These are phyloP conservation scores for Kodamaea derodonti DNA, from an alignment of 1,139 yeast species.

Conservation along the genomic window DNA sequence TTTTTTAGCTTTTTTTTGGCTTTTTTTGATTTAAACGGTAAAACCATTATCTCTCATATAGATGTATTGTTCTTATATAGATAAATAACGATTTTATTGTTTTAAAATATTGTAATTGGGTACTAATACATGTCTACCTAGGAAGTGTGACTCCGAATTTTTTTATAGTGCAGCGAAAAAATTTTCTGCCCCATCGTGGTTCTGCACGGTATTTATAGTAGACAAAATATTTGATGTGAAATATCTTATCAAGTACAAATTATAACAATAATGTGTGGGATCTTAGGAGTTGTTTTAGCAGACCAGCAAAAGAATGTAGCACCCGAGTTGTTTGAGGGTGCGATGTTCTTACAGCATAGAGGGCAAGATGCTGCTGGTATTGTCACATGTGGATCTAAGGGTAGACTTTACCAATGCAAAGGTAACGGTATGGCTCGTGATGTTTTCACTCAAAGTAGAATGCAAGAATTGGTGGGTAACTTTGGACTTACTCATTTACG, in stretches of 20 bases:
- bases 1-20: neutral
- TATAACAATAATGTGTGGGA: conserved; percentile 74
- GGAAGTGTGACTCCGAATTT: neutral
- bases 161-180: neutral
- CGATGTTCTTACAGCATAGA: conserved; percentile 90
- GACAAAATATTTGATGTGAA: neutral
- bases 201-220: neutral
- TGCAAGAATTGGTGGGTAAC: conserved; percentile 79
- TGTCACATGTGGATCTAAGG: conserved; percentile 91
- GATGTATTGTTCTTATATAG: neutral
- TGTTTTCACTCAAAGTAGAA: conserved; percentile 82
- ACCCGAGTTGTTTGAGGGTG: conserved; percentile 88
- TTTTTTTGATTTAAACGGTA: no score
- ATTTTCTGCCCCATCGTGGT: conserved; percentile 1
- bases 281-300: conserved; percentile 81
- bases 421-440: conserved; percentile 99
- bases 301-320: conserved; percentile 74
- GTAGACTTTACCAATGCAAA: conserved; percentile 93
- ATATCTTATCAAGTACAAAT: neutral
- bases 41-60: no score
- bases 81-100: conserved; percentile 1
- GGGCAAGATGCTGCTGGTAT: conserved; percentile 99
- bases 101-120: neutral
- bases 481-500: conserved; percentile 95
- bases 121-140: no score